Conservation (phyloP, 768 basidiomycete species). For the Tricholoma sp. region DNA sequence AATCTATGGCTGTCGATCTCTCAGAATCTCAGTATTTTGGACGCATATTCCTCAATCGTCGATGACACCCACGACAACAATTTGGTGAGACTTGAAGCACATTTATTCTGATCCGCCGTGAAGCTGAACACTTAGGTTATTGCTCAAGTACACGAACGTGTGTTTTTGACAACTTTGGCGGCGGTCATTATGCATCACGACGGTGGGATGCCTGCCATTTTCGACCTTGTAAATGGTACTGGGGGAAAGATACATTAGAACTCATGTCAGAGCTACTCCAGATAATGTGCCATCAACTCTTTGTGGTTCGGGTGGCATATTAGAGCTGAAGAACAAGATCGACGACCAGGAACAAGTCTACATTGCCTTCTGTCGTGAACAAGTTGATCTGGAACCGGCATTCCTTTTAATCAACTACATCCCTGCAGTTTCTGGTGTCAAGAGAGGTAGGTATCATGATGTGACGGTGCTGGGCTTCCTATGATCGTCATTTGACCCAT, state of each 20-base stretch:
- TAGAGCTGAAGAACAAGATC: conserved; percentile 41
- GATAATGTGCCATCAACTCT: conserved; percentile 30
- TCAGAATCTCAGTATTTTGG: conserved; percentile 21
- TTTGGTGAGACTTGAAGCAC: conserved; percentile 17
- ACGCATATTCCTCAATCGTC: conserved; percentile 25
- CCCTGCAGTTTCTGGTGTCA: conserved; percentile 34
- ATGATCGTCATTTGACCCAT: conserved; percentile 4
- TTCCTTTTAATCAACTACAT: conserved; percentile 42
- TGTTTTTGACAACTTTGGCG: conserved; percentile 1
- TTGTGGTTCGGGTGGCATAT: conserved; percentile 37
- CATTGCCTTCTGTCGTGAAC: conserved; percentile 43
- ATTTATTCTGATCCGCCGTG: neutral
- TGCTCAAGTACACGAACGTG: conserved; percentile 18
- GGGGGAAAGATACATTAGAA: neutral
- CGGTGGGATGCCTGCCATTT: too few species aligned
- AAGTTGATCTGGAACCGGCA: conserved; percentile 28
- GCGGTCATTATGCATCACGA: too few species aligned
- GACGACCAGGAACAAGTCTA: conserved; percentile 33
- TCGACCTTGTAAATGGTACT: too few species aligned
- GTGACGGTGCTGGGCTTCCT: neutral
- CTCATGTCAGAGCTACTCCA: conserved; percentile 7
- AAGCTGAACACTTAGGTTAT: conserved; percentile 8
- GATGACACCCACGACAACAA: conserved; percentile 16
- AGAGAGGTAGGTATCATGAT: conserved; percentile 21
- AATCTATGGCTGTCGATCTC: conserved; percentile 23